A percentile compares a stretch with the other conserved stretches of the same genome.
These are phyloP conservation scores for Glaciozyma antarctica DNA, from an alignment of 768 basidiomycete genomes.

Conservation along the genomic window DNA sequence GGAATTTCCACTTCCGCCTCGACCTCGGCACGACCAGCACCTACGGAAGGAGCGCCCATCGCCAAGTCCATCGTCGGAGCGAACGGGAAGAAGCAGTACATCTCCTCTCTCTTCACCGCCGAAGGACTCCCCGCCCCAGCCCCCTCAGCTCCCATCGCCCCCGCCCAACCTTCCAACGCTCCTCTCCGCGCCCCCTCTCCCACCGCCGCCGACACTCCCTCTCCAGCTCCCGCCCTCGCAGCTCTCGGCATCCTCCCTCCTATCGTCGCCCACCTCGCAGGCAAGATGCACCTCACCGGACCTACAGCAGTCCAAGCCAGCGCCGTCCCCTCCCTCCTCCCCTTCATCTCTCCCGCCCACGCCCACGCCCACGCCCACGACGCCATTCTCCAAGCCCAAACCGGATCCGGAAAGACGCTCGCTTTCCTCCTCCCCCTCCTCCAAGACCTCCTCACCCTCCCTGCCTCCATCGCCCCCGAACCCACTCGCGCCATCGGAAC, in stretches of 20 bases:
- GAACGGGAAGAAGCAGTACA: conserved; percentile 44
- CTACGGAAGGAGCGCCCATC: neutral
- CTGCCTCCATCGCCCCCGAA: conserved; percentile 45
- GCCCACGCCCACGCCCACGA: conserved; percentile 52
- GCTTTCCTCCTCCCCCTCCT: conserved; percentile 89
- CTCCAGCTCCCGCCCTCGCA: conserved; percentile 57
- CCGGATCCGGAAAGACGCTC: conserved; percentile 92
- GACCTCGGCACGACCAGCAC: neutral
- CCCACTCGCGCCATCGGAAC: conserved; percentile 93
- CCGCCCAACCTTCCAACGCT: conserved; percentile 65
- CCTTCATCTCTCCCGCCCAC: conserved; percentile 32
- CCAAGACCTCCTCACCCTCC: conserved; percentile 79
- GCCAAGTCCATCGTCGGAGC: conserved; percentile 15
- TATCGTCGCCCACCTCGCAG: conserved; percentile 62
- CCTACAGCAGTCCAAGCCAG: conserved; percentile 86
- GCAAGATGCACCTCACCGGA: conserved; percentile 69
- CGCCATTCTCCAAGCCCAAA: conserved; percentile 74
- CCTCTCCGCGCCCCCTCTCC: conserved; percentile 49
- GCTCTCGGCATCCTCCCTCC: conserved; percentile 77
- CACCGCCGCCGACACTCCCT: neutral
- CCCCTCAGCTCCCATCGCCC: conserved; percentile 33
- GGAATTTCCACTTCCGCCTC: neutral
- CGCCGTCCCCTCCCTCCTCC: conserved; percentile 55
- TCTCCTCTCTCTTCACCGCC: conserved; percentile 74
- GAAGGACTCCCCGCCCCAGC: conserved; percentile 40